Conservation (phyloP, 2,329 filamentous ascomycete species). For the Plectosphaerella cucumerina region DNA sequence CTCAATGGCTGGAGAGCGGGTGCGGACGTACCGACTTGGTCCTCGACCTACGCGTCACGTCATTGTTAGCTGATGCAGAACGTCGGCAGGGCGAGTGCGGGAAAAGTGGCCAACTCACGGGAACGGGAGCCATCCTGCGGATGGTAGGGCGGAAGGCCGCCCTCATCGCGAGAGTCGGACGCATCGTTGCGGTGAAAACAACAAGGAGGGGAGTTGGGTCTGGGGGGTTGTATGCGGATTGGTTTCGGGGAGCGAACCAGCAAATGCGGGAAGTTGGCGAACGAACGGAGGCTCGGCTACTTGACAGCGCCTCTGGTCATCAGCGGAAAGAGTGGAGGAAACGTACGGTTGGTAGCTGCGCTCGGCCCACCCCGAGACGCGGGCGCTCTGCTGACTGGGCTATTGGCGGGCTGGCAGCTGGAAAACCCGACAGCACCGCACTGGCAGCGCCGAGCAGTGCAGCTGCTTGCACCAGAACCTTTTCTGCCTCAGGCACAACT, state of each 20-base stretch:
- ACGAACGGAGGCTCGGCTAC: not conserved
- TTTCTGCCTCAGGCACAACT: slow-evolving; percentile 27
- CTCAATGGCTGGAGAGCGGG: slow-evolving; percentile 13
- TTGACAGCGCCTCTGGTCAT: not conserved
- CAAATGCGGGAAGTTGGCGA: not conserved
- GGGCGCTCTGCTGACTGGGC: not conserved
- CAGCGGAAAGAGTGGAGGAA: not conserved
- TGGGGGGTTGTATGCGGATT: not conserved
- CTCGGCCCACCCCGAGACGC: slow-evolving; percentile 6
- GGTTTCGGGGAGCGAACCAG: not conserved
- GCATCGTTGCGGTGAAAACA: slow-evolving; percentile 44
- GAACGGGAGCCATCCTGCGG: slow-evolving; percentile 66
- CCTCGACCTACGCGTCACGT: slow-evolving; percentile 51
- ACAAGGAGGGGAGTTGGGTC: not conserved
- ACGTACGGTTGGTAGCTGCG: slow-evolving; percentile 5
- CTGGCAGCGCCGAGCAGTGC: not conserved
- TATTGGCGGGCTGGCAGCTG: no score
- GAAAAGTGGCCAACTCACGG: slow-evolving; percentile 52
- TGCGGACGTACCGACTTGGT: slow-evolving; percentile 58
- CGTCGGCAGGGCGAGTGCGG: slow-evolving; percentile 12
- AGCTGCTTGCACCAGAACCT: not conserved
- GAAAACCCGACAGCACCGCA: no score
- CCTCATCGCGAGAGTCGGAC: slow-evolving; percentile 59
- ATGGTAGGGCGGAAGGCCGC: slow-evolving; percentile 60
- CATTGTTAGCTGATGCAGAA: slow-evolving; percentile 24